These are phyloP conservation scores for Stephania japonica DNA, from an alignment of 164 flowering plant species.

Conservation along the genomic window DNA sequence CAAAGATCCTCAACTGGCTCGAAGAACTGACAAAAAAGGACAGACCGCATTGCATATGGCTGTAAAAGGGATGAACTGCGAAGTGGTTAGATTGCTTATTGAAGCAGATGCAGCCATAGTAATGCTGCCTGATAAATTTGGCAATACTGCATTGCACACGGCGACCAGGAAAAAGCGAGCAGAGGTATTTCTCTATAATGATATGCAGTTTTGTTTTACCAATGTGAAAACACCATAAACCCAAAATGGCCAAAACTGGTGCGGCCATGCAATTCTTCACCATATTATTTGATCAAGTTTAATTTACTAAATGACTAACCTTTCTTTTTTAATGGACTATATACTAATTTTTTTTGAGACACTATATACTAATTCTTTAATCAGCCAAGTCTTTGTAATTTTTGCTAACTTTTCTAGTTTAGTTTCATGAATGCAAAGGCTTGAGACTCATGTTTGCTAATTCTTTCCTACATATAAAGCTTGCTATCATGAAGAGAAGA, in stretches of 20 bases:
- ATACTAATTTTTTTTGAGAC: no score
- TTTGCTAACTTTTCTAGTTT: neutral
- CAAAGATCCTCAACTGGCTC: constrained; percentile 66
- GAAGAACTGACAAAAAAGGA: constrained; percentile 78
- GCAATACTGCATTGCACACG: constrained; percentile 76
- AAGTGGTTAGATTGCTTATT: constrained; percentile 67
- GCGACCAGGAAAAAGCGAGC: constrained; percentile 83
- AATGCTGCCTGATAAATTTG: constrained; percentile 80
- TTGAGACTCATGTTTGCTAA: neutral
- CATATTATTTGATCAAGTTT: no score
- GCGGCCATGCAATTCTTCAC: no score
- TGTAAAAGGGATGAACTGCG: constrained; percentile 69
- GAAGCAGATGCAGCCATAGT: constrained; percentile 78
- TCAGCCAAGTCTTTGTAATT: no score
- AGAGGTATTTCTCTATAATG: constrained; percentile 43
- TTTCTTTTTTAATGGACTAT: no score
- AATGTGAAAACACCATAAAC: no score
- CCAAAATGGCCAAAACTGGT: no score
- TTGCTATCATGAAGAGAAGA: neutral
- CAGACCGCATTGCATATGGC: constrained; percentile 94
- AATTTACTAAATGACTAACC: no score
- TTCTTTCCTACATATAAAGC: neutral
- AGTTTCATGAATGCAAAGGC: neutral
- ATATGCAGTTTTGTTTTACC: neutral
- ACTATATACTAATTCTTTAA: no score